phyloP scores from a whole-genome alignment of 768 basidiomycete genomes.

The Lentinus tigrinus region DNA sequence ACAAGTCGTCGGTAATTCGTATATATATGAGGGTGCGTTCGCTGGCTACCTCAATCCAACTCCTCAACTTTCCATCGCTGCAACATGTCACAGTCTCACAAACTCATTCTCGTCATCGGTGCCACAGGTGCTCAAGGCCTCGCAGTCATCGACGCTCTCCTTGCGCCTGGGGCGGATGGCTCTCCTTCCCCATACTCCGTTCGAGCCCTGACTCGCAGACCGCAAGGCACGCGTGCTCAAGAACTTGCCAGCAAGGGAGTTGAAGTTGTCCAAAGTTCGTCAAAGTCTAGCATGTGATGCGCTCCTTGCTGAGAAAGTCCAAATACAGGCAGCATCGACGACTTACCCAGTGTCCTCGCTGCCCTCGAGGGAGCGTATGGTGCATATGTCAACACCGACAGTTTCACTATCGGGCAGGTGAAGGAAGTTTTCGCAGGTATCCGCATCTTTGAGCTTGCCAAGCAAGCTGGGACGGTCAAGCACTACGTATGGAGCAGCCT shows the following conservation, averaged over 20 bases:
- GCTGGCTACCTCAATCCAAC: neutral
- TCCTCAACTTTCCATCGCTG: neutral
- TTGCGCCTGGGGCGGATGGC: constrained; percentile 33
- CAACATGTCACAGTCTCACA: constrained; percentile 12
- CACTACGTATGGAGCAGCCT: constrained; percentile 44
- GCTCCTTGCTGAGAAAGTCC: neutral
- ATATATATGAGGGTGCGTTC: no score
- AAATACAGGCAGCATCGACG: constrained; percentile 30
- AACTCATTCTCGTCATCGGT: constrained; percentile 43
- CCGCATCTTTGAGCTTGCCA: constrained; percentile 41
- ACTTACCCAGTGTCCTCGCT: constrained; percentile 28
- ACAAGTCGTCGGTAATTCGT: no score
- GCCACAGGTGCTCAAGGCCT: constrained; percentile 46
- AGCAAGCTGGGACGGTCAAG: constrained; percentile 32
- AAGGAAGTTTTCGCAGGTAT: constrained; percentile 39
- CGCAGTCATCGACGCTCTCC: constrained; percentile 37
- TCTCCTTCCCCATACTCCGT: constrained; percentile 41
- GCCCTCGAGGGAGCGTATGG: constrained; percentile 35
- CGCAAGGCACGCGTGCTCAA: constrained; percentile 31
- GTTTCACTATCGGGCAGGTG: constrained; percentile 39
- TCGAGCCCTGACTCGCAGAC: constrained; percentile 39
- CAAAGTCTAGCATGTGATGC: no score
- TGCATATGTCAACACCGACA: constrained; percentile 35
- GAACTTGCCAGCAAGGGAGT: constrained; percentile 35
- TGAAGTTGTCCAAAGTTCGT: constrained; percentile 38